Conservation (phyloP, 1,284 basidiomycete genomes). For the Phylloboletellus chloephorus region DNA sequence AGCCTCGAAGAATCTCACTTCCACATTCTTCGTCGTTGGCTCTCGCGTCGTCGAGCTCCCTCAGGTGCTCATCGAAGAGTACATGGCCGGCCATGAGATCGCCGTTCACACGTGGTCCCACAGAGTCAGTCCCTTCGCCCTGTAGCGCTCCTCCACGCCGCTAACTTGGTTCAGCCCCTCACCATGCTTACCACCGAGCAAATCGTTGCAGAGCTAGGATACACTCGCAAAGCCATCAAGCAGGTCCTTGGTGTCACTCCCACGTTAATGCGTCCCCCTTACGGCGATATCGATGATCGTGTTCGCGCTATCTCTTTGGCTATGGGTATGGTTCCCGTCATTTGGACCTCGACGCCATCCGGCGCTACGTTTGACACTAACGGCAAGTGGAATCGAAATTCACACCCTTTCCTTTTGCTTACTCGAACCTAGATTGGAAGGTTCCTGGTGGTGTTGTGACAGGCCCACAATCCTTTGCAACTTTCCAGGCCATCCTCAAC, state of each 20-base stretch:
- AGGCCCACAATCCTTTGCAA: slow-evolving; percentile 48
- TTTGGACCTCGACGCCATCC: slow-evolving; percentile 65
- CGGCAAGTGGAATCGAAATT: slow-evolving; percentile 36
- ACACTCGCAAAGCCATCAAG: slow-evolving; percentile 85
- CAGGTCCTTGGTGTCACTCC: slow-evolving; percentile 74
- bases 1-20: slow-evolving; percentile 55
- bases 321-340: slow-evolving; percentile 77
- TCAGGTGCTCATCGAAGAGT: slow-evolving; percentile 73
- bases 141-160: not conserved
- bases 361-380: slow-evolving; percentile 77
- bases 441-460: slow-evolving; percentile 68
- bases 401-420: not conserved
- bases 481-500: slow-evolving; percentile 57
- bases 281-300: slow-evolving; percentile 74
- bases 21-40: slow-evolving; percentile 93
- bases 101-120: slow-evolving; percentile 79
- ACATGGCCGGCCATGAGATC: slow-evolving; percentile 81
- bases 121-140: slow-evolving; percentile 35
- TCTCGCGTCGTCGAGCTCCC: slow-evolving; percentile 84
- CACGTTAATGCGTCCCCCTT: slow-evolving; percentile 60
- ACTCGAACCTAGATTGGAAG: slow-evolving; percentile 61
- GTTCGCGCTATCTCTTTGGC: slow-evolving; percentile 79
- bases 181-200: slow-evolving; percentile 83
- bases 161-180: slow-evolving; percentile 44
- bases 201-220: slow-evolving; percentile 91